A percentile compares a stretch with the other conserved stretches of the same genome.
Evolutionary conservation across 805 yeast genomes (phyloP).

Genomic region (Saccharomyces paradoxus): DNA sequence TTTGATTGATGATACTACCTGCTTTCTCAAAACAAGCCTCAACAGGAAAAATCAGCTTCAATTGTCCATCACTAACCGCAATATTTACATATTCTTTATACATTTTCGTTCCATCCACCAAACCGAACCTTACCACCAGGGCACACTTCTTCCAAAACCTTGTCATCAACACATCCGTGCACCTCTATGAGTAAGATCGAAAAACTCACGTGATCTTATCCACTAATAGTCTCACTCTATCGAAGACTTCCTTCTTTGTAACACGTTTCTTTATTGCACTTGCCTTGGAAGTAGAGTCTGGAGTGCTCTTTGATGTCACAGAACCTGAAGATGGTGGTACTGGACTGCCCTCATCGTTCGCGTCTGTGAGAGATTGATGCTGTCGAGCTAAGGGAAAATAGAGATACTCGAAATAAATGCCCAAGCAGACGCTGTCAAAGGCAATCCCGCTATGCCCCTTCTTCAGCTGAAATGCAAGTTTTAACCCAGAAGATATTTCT

Average conservation of each 20-base stretch:
- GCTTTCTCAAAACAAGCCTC: neutral
- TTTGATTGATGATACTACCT: neutral
- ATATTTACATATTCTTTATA: neutral
- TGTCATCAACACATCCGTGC: neutral
- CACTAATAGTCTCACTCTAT: slow-evolving; percentile 19
- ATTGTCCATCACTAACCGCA: neutral
- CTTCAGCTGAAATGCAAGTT: slow-evolving; percentile 24
- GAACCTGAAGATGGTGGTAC: neutral
- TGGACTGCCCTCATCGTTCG: neutral
- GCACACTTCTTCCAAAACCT: neutral
- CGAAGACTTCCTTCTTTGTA: slow-evolving; percentile 30
- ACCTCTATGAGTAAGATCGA: neutral
- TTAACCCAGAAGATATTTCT: slow-evolving; percentile 17
- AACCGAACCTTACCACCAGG: neutral
- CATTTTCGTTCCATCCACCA: neutral
- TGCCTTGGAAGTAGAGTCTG: slow-evolving; percentile 5
- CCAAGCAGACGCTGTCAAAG: slow-evolving; percentile 26
- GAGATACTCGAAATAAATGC: slow-evolving; percentile 25
- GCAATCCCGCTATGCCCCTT: slow-evolving; percentile 27
- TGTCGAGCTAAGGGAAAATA: slow-evolving; percentile 16
- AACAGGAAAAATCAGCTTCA: neutral
- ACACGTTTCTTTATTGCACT: slow-evolving; percentile 22
- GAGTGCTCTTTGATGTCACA: neutral
- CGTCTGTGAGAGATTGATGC: neutral
- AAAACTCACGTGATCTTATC: slow-evolving; percentile 21